A percentile compares a stretch with the other conserved stretches of the same genome.
Conservation (phyloP, 306 rosid genomes). For the Lotus japonicus region DNA sequence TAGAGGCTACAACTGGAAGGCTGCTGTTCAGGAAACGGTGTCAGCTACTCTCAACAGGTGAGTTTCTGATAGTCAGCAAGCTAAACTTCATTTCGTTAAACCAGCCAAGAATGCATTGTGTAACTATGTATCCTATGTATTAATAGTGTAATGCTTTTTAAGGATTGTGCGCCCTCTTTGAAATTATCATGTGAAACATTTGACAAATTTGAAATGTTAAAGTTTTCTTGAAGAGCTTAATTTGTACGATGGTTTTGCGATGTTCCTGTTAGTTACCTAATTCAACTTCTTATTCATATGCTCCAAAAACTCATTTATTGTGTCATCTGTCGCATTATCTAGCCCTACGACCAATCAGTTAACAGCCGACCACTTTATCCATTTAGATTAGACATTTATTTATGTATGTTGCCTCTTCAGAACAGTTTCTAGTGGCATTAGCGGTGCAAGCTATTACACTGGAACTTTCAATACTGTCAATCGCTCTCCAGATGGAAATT, state of each 20-base stretch:
- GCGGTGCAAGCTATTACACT: slow-evolving; percentile 95
- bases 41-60: slow-evolving; percentile 98
- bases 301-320: not conserved
- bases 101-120: not conserved
- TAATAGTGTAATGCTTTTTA: not conserved
- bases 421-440: slow-evolving; percentile 98
- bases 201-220: not conserved
- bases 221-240: not conserved
- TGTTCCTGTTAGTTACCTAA: not conserved
- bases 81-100: not conserved
- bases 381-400: slow-evolving; percentile 27
- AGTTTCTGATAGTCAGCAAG: slow-evolving; percentile 19
- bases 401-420: slow-evolving; percentile 52
- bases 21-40: slow-evolving; percentile 95
- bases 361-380: too few relatives aligned
- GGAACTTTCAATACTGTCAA: slow-evolving; percentile 91
- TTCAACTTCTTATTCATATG: not conserved
- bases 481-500: slow-evolving; percentile 89
- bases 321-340: not conserved
- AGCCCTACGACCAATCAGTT: too few relatives aligned
- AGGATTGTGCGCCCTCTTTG: not conserved
- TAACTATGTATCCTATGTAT: not conserved
- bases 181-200: not conserved
- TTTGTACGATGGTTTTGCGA: not conserved
- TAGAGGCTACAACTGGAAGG: slow-evolving; percentile 92